Conservation (phyloP, 2,329 filamentous ascomycete species). For the Cryphonectria naterciae region DNA sequence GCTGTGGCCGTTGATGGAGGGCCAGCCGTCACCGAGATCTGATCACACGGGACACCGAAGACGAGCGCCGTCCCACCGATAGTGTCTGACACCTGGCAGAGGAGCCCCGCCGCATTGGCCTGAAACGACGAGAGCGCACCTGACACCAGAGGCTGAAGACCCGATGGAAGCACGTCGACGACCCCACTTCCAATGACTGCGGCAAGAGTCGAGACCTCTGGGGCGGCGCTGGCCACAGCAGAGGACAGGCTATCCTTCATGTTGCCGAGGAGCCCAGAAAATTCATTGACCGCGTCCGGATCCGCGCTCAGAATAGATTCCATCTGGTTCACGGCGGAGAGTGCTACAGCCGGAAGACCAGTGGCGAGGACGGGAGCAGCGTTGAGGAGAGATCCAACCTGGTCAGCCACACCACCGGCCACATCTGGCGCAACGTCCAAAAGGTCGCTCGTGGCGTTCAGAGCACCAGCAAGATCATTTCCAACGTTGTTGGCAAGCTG, state of each 20-base stretch:
- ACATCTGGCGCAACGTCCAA: constrained; percentile 22
- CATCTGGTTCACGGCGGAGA: constrained; percentile 24
- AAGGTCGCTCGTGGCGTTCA: constrained; percentile 24
- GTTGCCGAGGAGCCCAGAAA: constrained; percentile 14
- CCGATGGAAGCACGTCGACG: constrained; percentile 20
- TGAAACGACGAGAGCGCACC: constrained; percentile 22
- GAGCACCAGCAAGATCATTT: constrained; percentile 20
- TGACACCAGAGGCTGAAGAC: constrained; percentile 22
- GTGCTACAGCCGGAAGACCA: constrained; percentile 26
- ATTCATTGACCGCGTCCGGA: constrained; percentile 7
- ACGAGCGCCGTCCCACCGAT: constrained; percentile 26
- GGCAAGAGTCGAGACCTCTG: constrained; percentile 24
- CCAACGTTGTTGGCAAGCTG: constrained; percentile 27
- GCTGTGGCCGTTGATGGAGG: not conserved
- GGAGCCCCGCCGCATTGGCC: constrained; percentile 3
- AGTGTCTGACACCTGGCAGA: constrained; percentile 24
- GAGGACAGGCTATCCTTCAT: constrained; percentile 22
- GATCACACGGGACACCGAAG: constrained; percentile 23
- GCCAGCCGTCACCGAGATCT: not conserved
- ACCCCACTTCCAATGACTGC: constrained; percentile 22
- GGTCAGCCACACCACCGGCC: constrained; percentile 24
- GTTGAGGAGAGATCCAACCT: constrained; percentile 26
- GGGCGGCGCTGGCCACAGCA: constrained; percentile 20
- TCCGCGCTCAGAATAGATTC: constrained; percentile 19
- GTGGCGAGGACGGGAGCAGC: constrained; percentile 28